phyloP scores from a whole-genome alignment of 2,329 filamentous ascomycete genomes.

The Tolypocladium ovalisporum region DNA sequence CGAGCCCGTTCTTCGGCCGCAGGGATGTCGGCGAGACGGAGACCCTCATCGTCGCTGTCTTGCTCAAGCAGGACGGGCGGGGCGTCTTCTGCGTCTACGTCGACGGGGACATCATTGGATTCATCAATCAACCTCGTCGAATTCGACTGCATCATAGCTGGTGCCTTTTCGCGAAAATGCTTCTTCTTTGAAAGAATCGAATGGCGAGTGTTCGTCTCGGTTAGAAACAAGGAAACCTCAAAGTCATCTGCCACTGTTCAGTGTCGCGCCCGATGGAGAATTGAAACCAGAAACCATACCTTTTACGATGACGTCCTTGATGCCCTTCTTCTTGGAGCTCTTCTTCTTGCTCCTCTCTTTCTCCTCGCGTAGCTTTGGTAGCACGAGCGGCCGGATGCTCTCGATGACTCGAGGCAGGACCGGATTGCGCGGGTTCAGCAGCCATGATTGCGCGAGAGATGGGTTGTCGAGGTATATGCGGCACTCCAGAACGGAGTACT shows the following conservation, averaged over 20 bases:
- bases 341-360: conserved; percentile 50
- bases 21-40: conserved; percentile 24
- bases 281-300: conserved; percentile 36
- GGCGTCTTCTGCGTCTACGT: conserved; percentile 34
- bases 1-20: conserved; percentile 10
- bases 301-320: conserved; percentile 79
- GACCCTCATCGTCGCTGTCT: conserved; percentile 27
- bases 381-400: conserved; percentile 71
- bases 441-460: conserved; percentile 69
- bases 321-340: conserved; percentile 61
- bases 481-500: conserved; percentile 90
- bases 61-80: conserved; percentile 32
- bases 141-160: conserved; percentile 47
- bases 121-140: conserved; percentile 49
- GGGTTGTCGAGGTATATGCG: conserved; percentile 94
- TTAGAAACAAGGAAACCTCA: conserved; percentile 88
- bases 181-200: conserved; percentile 81
- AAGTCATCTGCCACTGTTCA: conserved; percentile 64
- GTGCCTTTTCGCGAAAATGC: conserved; percentile 51
- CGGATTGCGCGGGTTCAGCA: conserved; percentile 65
- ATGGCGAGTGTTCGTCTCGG: conserved; percentile 74
- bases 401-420: conserved; percentile 76
- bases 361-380: conserved; percentile 87
- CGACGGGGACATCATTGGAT: conserved; percentile 40
- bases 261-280: background rate